A percentile compares a stretch with the other conserved stretches of the same genome.
These are phyloP conservation scores for Polygonum aviculare DNA, from an alignment of 148 eudicot genomes.

Conservation along the genomic window DNA sequence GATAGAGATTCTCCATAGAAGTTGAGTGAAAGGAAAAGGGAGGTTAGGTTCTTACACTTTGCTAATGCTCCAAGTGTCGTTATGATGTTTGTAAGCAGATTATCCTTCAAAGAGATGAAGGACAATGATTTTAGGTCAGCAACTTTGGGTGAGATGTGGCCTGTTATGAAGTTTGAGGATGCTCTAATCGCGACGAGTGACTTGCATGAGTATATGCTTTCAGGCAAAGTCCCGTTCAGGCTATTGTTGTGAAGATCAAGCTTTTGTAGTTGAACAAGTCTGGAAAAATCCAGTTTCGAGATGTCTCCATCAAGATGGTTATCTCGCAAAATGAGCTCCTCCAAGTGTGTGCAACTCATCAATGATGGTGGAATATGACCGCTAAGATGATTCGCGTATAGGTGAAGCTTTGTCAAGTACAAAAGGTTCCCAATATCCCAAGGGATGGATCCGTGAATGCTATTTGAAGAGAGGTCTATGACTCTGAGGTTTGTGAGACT, in stretches of 20 bases:
- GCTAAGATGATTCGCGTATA: slow-evolving; percentile 50
- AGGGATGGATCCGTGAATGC: slow-evolving; percentile 45
- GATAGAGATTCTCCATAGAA: too few species aligned
- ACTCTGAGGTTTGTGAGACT: not conserved
- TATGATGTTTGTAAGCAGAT: slow-evolving; percentile 48
- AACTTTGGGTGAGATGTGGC: slow-evolving; percentile 47
- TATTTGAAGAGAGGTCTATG: not conserved
- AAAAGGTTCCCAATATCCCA: slow-evolving; percentile 43
- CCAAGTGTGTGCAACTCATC: slow-evolving; percentile 56
- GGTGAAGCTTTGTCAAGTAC: slow-evolving; percentile 47
- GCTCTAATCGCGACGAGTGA: slow-evolving; percentile 78
- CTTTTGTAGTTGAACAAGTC: slow-evolving; percentile 30
- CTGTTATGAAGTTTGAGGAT: slow-evolving; percentile 40
- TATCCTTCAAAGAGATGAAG: slow-evolving; percentile 62
- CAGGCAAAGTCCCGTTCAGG: slow-evolving; percentile 52
- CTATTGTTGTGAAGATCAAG: slow-evolving; percentile 68
- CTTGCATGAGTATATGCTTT: slow-evolving; percentile 51
- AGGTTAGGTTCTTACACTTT: slow-evolving; percentile 50
- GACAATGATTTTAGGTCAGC: slow-evolving; percentile 41
- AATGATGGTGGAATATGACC: slow-evolving; percentile 66
- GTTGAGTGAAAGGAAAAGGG: too few species aligned
- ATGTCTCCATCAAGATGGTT: slow-evolving; percentile 54
- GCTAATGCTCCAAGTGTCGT: slow-evolving; percentile 41
- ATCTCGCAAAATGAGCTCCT: slow-evolving; percentile 46
- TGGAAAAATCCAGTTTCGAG: slow-evolving; percentile 59